Conservation (phyloP, 1,139 yeast species). For the Sugiyamaella paludigena region DNA sequence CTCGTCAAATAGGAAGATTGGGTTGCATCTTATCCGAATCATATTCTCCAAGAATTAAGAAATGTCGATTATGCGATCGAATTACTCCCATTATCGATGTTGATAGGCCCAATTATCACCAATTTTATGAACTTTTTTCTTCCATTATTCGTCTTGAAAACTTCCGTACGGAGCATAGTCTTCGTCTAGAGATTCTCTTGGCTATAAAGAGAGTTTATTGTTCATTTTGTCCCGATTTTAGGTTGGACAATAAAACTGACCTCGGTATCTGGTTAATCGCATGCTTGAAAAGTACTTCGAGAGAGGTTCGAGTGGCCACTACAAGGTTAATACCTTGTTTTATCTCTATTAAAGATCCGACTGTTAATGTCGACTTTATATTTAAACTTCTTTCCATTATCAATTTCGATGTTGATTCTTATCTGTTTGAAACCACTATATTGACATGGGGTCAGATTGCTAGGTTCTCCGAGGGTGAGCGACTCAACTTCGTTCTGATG, state of each 20-base stretch:
- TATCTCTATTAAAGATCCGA: slow-evolving; percentile 12
- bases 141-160: slow-evolving; percentile 18
- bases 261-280: slow-evolving; percentile 33
- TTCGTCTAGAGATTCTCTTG: slow-evolving; percentile 23
- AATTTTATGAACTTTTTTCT: slow-evolving; percentile 5
- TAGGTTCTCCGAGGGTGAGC: slow-evolving; percentile 56
- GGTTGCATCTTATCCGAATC: slow-evolving; percentile 17
- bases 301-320: slow-evolving; percentile 31
- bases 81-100: slow-evolving; percentile 1
- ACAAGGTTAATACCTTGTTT: slow-evolving; percentile 28
- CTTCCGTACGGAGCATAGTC: slow-evolving; percentile 18
- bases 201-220: slow-evolving; percentile 22
- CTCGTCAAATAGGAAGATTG: slow-evolving; percentile 11
- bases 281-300: slow-evolving; percentile 28
- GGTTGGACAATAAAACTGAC: slow-evolving; percentile 19
- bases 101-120: slow-evolving; percentile 4
- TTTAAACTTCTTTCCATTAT: slow-evolving; percentile 23
- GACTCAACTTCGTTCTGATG: slow-evolving; percentile 58
- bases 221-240: slow-evolving; percentile 23
- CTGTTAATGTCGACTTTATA: slow-evolving; percentile 16
- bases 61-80: slow-evolving; percentile 13
- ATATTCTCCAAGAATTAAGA: not conserved
- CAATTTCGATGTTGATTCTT: slow-evolving; percentile 27
- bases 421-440: slow-evolving; percentile 62
- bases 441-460: slow-evolving; percentile 62